Base-by-base conservation (phyloP, 2,329 filamentous ascomycete species). In the Penicillium concentricum region DNA sequence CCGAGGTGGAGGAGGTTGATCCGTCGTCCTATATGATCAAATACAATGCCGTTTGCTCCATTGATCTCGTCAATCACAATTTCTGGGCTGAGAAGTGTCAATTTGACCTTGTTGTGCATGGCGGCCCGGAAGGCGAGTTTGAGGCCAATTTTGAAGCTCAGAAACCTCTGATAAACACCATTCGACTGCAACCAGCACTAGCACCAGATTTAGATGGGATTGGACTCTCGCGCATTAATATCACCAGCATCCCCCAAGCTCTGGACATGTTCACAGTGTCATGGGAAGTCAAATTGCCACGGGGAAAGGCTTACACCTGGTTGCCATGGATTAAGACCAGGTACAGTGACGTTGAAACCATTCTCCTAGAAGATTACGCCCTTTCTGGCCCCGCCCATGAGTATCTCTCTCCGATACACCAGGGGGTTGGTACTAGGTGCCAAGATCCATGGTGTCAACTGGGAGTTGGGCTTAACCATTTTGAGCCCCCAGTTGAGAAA, bases 61-160 rank as follows among this genome's bases (percentile, higher is more conserved):
- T 74, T 28, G 61, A 59, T 18, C 59, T 70, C 18, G 58, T 68
- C 35, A 64, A 71, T 26, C 66, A 65, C 35, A 62, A 58, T 34
- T 67, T 73, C 38, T 72, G 66, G 63, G 59, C 69, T 7, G 64
- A 73, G 35, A 64, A 61, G 47, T 74, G 72, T 44, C 65, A 63
- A n/a, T 62, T 73, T 34, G 46, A 50, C 18, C 48, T 74, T 28
- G 54, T 63, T 34, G 34, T 74, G 15, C 60, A 72, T 38, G 71
- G 70, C 7, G 72, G 70, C 1, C 71, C 70, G 18, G 61, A 67
- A 0, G 66, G 68, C 9, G 55, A 54, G 9, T 73, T 65, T 37
- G 51, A 53, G 15, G 64, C 60, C 46, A 50, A 63, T 12, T 48
- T 71, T 6, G 54, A 61, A 13, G 28, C 59, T 0, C 46, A 59